A percentile compares a stretch with the other conserved stretches of the same genome.
Evolutionary conservation across 2,329 filamentous ascomycete species (phyloP).

Genomic region (Fusarium albosuccineum): DNA sequence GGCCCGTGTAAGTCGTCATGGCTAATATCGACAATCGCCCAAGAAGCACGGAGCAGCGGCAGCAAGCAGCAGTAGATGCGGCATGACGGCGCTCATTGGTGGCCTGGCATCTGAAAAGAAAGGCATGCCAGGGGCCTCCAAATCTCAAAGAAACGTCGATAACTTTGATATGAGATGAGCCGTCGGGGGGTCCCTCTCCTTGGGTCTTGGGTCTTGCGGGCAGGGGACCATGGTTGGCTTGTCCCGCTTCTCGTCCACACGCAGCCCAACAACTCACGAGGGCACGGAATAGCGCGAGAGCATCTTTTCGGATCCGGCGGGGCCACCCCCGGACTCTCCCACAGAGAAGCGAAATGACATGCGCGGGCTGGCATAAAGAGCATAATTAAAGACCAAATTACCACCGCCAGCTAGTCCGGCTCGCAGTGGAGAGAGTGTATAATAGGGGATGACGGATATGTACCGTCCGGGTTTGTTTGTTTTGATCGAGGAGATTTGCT

Average conservation of each 20-base stretch:
- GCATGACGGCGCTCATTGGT: slow-evolving; percentile 41
- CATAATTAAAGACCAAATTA: slow-evolving; percentile 48
- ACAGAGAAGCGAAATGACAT: slow-evolving; percentile 51
- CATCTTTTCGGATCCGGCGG: slow-evolving; percentile 36
- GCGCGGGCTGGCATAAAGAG: slow-evolving; percentile 46
- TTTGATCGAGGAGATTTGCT: slow-evolving; percentile 48
- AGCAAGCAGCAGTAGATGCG: slow-evolving; percentile 30
- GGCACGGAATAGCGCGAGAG: slow-evolving; percentile 30
- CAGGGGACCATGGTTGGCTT: slow-evolving; percentile 31
- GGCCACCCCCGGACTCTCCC: slow-evolving; percentile 45
- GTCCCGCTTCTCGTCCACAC: slow-evolving; percentile 20
- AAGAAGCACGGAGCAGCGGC: slow-evolving; percentile 43
- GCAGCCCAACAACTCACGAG: slow-evolving; percentile 22
- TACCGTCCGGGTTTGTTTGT: slow-evolving; percentile 45
- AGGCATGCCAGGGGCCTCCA: slow-evolving; percentile 24
- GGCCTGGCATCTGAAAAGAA: slow-evolving; percentile 13
- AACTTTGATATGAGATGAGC: slow-evolving; percentile 44
- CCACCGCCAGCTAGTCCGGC: slow-evolving; percentile 40
- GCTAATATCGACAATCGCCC: slow-evolving; percentile 19
- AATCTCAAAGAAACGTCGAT: slow-evolving; percentile 28
- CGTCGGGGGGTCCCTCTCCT: slow-evolving; percentile 19
- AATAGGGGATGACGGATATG: slow-evolving; percentile 34
- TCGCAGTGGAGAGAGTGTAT: slow-evolving; percentile 43
- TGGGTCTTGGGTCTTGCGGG: slow-evolving; percentile 6
- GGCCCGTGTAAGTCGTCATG: slow-evolving; percentile 40